phyloP scores from a whole-genome alignment of 139 green algal genomes.

The Choricystis sp. region DNA sequence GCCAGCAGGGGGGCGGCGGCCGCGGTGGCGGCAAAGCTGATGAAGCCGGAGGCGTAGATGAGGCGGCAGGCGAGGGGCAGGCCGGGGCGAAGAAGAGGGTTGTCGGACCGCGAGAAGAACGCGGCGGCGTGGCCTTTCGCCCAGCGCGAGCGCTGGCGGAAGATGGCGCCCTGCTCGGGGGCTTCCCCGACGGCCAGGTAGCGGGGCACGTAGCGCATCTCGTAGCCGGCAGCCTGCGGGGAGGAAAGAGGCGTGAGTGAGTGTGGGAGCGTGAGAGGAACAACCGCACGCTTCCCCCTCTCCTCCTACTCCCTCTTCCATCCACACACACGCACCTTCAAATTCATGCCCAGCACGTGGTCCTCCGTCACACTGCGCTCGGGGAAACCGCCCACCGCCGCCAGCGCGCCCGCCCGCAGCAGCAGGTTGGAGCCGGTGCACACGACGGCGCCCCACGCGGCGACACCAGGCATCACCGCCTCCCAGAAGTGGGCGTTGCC shows the following conservation, averaged over 20 bases:
- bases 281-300: too few species aligned
- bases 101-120: constrained; percentile 24
- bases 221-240: background rate
- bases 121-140: constrained; percentile 58
- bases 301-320: too few species aligned
- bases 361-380: constrained; percentile 59
- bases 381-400: constrained; percentile 27
- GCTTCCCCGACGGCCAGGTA: constrained; percentile 64
- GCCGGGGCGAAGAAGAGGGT: constrained; percentile 19
- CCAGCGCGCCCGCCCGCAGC: background rate
- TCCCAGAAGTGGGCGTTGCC: constrained; percentile 22
- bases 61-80: constrained; percentile 18
- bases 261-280: too few species aligned
- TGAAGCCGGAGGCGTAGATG: constrained; percentile 20
- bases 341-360: constrained; percentile 51
- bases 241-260: too few species aligned
- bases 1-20: constrained; percentile 24
- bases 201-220: constrained; percentile 41
- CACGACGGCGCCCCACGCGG: constrained; percentile 6
- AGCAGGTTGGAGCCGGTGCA: constrained; percentile 23
- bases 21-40: constrained; percentile 34
- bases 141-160: constrained; percentile 68
- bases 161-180: constrained; percentile 63
- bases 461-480: constrained; percentile 12
- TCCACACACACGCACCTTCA: constrained; percentile 39